Conservation (phyloP, 192 early-diverging fungal species). For the Haplosporangium gracile region DNA sequence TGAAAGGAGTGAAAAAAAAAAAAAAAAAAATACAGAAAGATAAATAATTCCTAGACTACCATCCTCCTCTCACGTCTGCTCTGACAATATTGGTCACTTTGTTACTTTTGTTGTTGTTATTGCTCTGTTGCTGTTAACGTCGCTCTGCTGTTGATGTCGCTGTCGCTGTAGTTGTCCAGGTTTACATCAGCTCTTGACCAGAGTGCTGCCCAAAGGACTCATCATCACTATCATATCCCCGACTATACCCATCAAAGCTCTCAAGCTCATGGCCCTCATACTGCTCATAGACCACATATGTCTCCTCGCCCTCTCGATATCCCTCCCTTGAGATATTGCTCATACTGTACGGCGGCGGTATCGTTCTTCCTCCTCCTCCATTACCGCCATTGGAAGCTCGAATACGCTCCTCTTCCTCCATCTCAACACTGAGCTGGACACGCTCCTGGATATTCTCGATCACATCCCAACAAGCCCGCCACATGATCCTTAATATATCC, state of each 20-base stretch:
- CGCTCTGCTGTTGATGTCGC: not conserved
- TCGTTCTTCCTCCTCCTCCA: too few species aligned
- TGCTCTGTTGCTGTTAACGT: not conserved
- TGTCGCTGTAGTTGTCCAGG: not conserved
- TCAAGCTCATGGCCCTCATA: conserved; percentile 18
- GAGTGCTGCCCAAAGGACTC: conserved; percentile 27
- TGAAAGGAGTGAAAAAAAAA: too few species aligned
- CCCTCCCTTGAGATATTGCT: conserved; percentile 32
- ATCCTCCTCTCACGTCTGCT: too few species aligned
- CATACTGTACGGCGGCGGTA: not conserved
- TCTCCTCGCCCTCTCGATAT: conserved; percentile 40
- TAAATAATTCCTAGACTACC: not conserved
- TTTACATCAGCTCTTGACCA: conserved; percentile 8
- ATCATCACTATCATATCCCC: conserved; percentile 39
- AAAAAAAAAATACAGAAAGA: not conserved
- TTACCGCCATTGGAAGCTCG: conserved; percentile 6
- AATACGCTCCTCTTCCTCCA: conserved; percentile 24
- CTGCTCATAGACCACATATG: conserved; percentile 34
- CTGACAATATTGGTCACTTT: too few species aligned
- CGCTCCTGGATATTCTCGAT: conserved; percentile 30
- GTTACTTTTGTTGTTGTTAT: not conserved
- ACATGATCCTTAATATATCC: conserved; percentile 28
- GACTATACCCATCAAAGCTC: conserved; percentile 27
- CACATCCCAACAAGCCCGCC: conserved; percentile 33
- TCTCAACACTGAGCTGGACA: conserved; percentile 31